Evolutionary conservation across 1,284 basidiomycete species (phyloP), one percentile per base, ranked within the genome.

Genomic region (Phylloporus sp.): DNA sequence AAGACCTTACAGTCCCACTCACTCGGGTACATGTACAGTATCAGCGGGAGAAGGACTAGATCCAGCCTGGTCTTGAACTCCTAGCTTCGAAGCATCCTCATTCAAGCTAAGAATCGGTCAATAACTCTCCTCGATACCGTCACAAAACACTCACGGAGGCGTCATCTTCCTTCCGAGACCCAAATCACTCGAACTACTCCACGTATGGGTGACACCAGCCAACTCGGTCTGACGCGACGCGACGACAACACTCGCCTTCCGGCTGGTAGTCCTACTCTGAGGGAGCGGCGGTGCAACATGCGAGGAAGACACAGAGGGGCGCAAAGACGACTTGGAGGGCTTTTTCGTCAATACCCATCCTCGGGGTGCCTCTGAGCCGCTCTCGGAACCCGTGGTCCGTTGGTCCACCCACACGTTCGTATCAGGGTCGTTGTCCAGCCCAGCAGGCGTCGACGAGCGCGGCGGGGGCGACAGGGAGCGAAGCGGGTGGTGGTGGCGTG

Each of bases 61-160:
- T 17, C 35, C 45, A 19, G 43, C 43, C 47, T 79, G 71, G 12
- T 59, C 68, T 37, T 70, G 66, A 8, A 39, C 69, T 1, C 27
- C 64, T 19, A 56, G 63, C 43, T 77, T 78, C 17, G 39, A 59
- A 6, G 81, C 80, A 67, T 86, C 82, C 29, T 81, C 75, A 1
- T 76, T 77, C 56, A 77, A 63, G 5, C 78, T 81, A 66, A 57
- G 17, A 35, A 60, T 17, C 25, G 23, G 25, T 58, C 27, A 63
- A 63, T 49, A 27, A 64, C 23, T 14, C 12, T 29, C 43, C 23
- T 53, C 32, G 1, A 59, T 53, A 47, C 37, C 12, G 12, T 15
- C 25, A 20, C 56, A 32, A 62, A 41, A 12, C 10, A 75, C 77
- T 68, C 60, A 79, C 78, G 47, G 52, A 58, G 69, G 47, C 58